Evolutionary conservation across 1,284 basidiomycete genomes (phyloP), one percentile per base, ranked within the genome.

Genomic region (Entoloma clypeatum): DNA sequence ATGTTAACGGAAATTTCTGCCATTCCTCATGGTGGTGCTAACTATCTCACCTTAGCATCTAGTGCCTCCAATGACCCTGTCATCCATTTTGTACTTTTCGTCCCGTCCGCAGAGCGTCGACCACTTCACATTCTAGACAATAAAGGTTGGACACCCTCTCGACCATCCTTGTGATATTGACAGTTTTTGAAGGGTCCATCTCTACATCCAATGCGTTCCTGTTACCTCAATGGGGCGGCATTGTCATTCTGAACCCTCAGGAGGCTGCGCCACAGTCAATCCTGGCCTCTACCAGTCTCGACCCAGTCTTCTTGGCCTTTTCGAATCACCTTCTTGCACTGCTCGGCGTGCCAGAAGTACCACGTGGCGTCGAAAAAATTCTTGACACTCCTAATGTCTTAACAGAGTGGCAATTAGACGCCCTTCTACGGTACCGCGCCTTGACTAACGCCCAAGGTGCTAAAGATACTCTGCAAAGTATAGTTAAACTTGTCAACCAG

Each of bases 141-240:
- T 8, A 57, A 75, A 33, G 77, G 89, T 83, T 45, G 48, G 66
- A 51, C 26, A 28, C 9, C 33, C 30, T 27, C 19, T 21, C n/a
- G 6, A 28, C 6, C 25, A 40, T 43, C 41, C 39, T 39, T 22
- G 31, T 49, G 13, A 38, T 23, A 23, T 37, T 39, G 13, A 37
- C 34, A 31, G 29, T 30, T 34, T 47, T 51, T 41, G n/a, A 54
- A 80, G 77, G 65, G 24, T 54, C 48, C 7, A 63, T 64, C 2
- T 72, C 72, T 13, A 58, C 60, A 17, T 79, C 76, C 3, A 75
- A 68, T 38, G 79, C 86, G 7, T 99, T 98, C 71, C 74, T 97
- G 17, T 73, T 96, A 1, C 95, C 96, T 0, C 95, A 98, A 63
- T 96, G 92, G 85, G 95, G 96, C 28, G 86, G 92, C 10, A 87